Conservation (phyloP, 495 filamentous ascomycete genomes). For the Barbatosphaeria neglecta region DNA sequence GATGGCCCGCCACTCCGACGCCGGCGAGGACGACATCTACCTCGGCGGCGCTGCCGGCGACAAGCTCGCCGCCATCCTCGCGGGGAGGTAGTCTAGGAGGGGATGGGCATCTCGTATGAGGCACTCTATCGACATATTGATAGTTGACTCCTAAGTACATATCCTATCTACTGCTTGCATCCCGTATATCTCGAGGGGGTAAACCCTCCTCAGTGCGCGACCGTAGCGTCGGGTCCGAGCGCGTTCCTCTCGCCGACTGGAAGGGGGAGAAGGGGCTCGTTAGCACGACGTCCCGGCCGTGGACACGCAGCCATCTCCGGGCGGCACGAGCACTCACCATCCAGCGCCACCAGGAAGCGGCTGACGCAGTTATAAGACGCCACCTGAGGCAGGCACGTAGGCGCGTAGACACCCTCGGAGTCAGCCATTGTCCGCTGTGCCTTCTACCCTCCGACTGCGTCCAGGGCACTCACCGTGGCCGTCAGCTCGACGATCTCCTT, state of each 20-base stretch:
- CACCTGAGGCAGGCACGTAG: too few relatives aligned
- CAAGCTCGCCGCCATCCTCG: slow-evolving; percentile 50
- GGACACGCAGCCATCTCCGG: too few relatives aligned
- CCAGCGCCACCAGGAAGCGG: slow-evolving; percentile 70
- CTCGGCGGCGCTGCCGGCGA: slow-evolving; percentile 61
- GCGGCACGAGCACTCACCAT: slow-evolving; percentile 42
- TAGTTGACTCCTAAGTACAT: too few relatives aligned
- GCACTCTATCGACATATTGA: too few relatives aligned
- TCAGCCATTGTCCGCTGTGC: background rate
- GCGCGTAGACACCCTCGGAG: too few relatives aligned
- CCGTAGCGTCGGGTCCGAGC: slow-evolving; percentile 27
- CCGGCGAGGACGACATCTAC: slow-evolving; percentile 43
- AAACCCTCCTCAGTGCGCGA: too few relatives aligned
- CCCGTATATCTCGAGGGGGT: too few relatives aligned
- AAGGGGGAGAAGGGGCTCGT: background rate
- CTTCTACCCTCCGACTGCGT: background rate
- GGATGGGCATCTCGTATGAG: too few relatives aligned
- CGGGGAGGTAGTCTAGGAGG: slow-evolving; percentile 19
- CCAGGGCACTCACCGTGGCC: slow-evolving; percentile 42
- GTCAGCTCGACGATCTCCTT: slow-evolving; percentile 68
- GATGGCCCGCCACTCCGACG: slow-evolving; percentile 48
- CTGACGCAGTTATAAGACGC: slow-evolving; percentile 84
- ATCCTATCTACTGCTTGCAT: too few relatives aligned
- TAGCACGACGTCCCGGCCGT: slow-evolving; percentile 2
- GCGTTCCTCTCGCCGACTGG: slow-evolving; percentile 40